Base-by-base conservation (phyloP, 2,329 filamentous ascomycete genomes). In the Colletotrichum lindemuthianum region DNA sequence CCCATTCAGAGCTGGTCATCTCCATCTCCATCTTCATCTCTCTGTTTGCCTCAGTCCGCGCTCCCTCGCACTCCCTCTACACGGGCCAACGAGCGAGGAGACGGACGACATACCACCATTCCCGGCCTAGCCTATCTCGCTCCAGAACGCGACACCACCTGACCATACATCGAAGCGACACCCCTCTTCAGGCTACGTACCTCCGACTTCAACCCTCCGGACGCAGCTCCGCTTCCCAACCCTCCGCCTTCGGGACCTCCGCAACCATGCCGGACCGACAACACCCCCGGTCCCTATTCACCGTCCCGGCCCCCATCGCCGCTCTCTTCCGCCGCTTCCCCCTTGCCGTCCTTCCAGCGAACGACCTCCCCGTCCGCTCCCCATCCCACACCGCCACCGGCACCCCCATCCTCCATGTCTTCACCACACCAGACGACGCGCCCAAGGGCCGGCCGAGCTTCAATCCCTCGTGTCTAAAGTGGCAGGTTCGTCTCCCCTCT, bases 381-480 rank as follows among this genome's bases (percentile, higher is more conserved):
- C 83, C 81, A 37, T 79, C 72, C 55, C 74, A 79, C 57, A 68
- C 70, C 66, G 66, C 74, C 16, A 74, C 81, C 66, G 66, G 74
- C 16, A 74, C 81, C 6, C 82, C 85, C 67, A 84, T 87, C 9
- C 82, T 99, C 8, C 93, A 93, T 76, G 83, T 97, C 60, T 98
- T 97, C 77, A 86, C 87, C 65, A 87, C 84, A 12, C 80, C 86
- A 1, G 79, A 84, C n/a, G 90, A 88, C 71, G 90, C 88, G 39
- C 75, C 77, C 60, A 73, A 74, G 43, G 88, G 88, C 5, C 79
- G 82, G 36, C 91, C 93, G 33, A 96, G 92, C 69, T 97, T 91
- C 79, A 98, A 98, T 75, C 96, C 96, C 10, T 88, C 89, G 63
- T 99, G 96, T 81, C 82, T 98, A 73, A 97, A 95, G 82, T 98